Base-by-base conservation (phyloP, 768 basidiomycete genomes). In the Tephrocybe sp. region DNA sequence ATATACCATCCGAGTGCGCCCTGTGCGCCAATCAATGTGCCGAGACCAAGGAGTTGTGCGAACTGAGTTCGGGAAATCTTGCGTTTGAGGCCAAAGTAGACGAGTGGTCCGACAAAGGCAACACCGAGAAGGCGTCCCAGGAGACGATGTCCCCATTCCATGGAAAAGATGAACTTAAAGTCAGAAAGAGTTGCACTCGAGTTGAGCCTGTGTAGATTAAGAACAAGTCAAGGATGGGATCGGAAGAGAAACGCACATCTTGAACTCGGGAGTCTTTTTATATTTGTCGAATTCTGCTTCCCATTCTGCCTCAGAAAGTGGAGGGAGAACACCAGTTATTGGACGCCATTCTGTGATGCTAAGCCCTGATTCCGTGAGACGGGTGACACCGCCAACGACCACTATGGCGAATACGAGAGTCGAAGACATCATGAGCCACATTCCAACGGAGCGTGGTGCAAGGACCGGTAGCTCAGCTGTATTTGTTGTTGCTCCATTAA, bases 271-370 rank as follows among this genome's bases (percentile, higher is more conserved):
- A 1, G 95, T 97, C 13, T 77, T 77, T 68, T 86, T 91, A 76
- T 99, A 95, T 72, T 98, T 98, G 32, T 85, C 81, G 65, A 98
- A 98, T 64, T 98, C 96, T 20, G 69, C 73, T 54, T 82, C 74
- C 97, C 97, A 99, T 43, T 90, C 83, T 7, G 72, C 80, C 19
- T 75, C 67, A 1, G 82, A 80, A 33, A 93, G 68, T 0, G 97
- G 97, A 14, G 95, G 95, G 14, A 94, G 64, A 44, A 92, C 73
- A 13, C 97, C 97, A 20, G 91, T 87, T 48, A 98, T 83, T 11
- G 96, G 94, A 45, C 81, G 79, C 97, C 97, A 99, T 76, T 99
- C 97, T 19, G 94, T 97, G 66, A 99, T 99, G 65, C 92, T 95
- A 53, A 99, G 73, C 12, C 97, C 97, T 13, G 93, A 96, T 69